Base-by-base conservation (phyloP, 106 monocot species). In the Platanthera zijinensis region DNA sequence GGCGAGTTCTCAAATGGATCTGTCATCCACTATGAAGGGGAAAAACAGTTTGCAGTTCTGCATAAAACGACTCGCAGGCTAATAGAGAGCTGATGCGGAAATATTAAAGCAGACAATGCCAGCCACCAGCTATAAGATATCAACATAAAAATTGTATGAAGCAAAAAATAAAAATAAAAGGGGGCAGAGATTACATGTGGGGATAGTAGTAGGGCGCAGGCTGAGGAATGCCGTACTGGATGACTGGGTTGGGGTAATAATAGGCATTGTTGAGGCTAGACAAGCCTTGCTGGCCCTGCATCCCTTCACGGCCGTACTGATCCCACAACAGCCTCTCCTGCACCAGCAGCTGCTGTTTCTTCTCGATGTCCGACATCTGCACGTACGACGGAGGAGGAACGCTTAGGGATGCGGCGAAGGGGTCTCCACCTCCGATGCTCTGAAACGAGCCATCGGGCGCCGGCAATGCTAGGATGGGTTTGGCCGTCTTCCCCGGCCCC, bases 291-390 rank as follows among this genome's bases (percentile, higher is more conserved):
- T 88, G 91, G 21, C 91, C 91, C 64, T 93, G 96, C 96, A 96
- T 96, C 18, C 96, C 93, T 63, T 83, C 74, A 12, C 64, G 57
- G 11, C 84, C 80, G 78, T 93, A 93, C 68, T 86, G 87, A 56
- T 90, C 83, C 96, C 96, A 96, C 84, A 91, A 32, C 72, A 78
- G 74, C 64, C 90, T 89, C 76, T 96, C 96, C 79, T 91, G 91
- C 50, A 84, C 50, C 21, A 93, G 75, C 48, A 89, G 76, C 76
- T 87, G 89, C 74, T 96, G 96, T 83, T 91, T 93, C 74, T 87
- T 87, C 83, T 93, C 93, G 10, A 96, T 83, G 71, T 96, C 96
- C 7, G 89, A 79, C 96, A 96, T 96, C 81, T 93, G 93, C 51
- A 96, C 90, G 57, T 85, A 96, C 5, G 96, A 80, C 17, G 96